Conservation (phyloP, 805 yeast genomes). For the Saccharomycopsis oosterbeekiorum region DNA sequence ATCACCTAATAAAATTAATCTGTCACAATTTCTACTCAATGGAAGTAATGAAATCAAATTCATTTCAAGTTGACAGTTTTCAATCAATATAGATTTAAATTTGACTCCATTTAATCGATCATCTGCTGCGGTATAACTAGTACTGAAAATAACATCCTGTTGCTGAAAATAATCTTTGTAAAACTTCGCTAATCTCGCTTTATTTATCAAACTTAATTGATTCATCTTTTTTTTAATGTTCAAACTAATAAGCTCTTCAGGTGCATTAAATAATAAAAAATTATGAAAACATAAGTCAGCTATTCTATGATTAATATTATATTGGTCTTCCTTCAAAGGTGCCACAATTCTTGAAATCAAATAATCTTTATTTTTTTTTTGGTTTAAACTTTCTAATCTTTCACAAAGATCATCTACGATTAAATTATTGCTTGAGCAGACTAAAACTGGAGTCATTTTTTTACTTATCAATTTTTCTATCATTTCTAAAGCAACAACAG, state of each 20-base stretch:
- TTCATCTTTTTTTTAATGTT: slow-evolving; percentile 14
- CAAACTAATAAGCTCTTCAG: slow-evolving; percentile 16
- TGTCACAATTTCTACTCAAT: slow-evolving; percentile 15
- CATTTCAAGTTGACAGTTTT: slow-evolving; percentile 15
- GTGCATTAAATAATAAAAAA: slow-evolving; percentile 17
- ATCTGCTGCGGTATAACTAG: slow-evolving; percentile 17
- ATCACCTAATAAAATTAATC: slow-evolving; percentile 35
- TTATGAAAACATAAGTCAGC: slow-evolving; percentile 18
- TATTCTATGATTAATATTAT: slow-evolving; percentile 15
- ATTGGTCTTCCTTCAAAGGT: slow-evolving; percentile 16
- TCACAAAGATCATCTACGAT: slow-evolving; percentile 17
- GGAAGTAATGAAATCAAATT: slow-evolving; percentile 17
- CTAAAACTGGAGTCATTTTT: slow-evolving; percentile 14
- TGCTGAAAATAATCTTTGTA: slow-evolving; percentile 16
- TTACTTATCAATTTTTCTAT: slow-evolving; percentile 16
- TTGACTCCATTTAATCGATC: slow-evolving; percentile 15
- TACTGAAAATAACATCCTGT: slow-evolving; percentile 17
- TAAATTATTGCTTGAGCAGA: slow-evolving; percentile 18
- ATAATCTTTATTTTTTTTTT: neutral
- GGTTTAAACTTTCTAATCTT: slow-evolving; percentile 4
- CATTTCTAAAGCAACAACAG: slow-evolving; percentile 13
- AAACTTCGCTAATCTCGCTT: slow-evolving; percentile 12
- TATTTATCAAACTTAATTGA: slow-evolving; percentile 9
- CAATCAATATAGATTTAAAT: slow-evolving; percentile 15
- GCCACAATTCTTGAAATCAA: slow-evolving; percentile 16